Base-by-base conservation (phyloP, 1,139 yeast genomes). In the Pichia sp. region DNA sequence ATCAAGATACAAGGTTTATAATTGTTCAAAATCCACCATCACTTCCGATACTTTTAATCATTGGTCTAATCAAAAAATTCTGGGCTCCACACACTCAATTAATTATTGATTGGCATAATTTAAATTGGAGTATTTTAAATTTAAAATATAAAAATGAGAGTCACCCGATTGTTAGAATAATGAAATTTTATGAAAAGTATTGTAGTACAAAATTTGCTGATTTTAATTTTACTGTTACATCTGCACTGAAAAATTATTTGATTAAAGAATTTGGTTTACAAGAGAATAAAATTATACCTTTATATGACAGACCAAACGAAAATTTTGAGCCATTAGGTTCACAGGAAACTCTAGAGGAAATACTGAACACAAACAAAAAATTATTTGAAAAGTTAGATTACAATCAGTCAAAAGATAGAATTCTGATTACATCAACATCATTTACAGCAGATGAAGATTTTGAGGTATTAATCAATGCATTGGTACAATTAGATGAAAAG, bases 381-480 rank as follows among this genome's bases (percentile, higher is more conserved):
- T 67, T 80, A 4, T 68, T 76, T 40, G 55, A 63, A 25, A 60
- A 64, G 2, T 66, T 49, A 12, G 40, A 46, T n/a, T 58, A 54
- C 26, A 47, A 64, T 24, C 68, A 68, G 46, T 58, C 65, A 0
- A 61, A 67, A 0, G 87, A 83, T 59, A 82, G 80, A 55, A 68
- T 90, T 11, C 59, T 92, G 16, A 79, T 92, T 5, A 83, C 94
- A 1, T 83, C 97, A 0, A 92, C 99, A 0, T 88, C 97, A 1
- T 94, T 89, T 64, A 92, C 98, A 0, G 94, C 95, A 0, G 99
- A 94, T 64, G 99, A 94, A 66, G 96, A 94, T 62, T 79, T 92
- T 51, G 70, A 70, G 42, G 68, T 86, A 30, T 68, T 94, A 20
- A 66, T 92, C 18, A 79, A 82, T 18, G 89, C 96, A 0, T 70